A percentile compares a stretch with the other conserved stretches of the same genome.
Evolutionary conservation across 192 early-diverging fungal genomes (phyloP).

Genomic region (Geranomyces variabilis): DNA sequence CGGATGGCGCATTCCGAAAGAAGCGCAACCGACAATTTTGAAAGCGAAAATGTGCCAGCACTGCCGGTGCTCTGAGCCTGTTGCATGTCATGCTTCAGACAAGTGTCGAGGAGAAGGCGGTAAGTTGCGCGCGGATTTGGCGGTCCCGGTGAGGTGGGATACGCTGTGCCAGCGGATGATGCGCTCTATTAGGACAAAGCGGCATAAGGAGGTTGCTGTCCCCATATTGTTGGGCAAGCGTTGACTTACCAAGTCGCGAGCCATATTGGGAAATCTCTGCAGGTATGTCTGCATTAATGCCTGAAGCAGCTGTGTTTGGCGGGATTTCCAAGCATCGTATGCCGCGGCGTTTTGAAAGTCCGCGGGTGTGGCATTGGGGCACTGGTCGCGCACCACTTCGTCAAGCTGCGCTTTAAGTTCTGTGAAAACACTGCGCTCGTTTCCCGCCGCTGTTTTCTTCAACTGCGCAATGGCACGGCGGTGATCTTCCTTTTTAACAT

Average conservation of each 20-base stretch:
- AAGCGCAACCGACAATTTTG: conserved; percentile 57
- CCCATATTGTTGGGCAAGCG: too few species aligned
- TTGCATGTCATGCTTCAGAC: conserved; percentile 62
- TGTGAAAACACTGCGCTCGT: conserved; percentile 28
- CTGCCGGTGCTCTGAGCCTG: conserved; percentile 21
- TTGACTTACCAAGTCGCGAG: background rate
- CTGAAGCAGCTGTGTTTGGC: conserved; percentile 56
- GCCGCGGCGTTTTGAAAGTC: conserved; percentile 54
- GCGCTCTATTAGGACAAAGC: too few species aligned
- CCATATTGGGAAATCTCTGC: conserved; percentile 39
- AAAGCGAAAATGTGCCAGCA: conserved; percentile 42
- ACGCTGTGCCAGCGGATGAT: background rate
- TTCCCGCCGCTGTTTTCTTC: conserved; percentile 15
- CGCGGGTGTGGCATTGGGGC: conserved; percentile 24
- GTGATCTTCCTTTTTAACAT: conserved; percentile 37
- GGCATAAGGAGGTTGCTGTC: too few species aligned
- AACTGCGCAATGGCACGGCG: conserved; percentile 3
- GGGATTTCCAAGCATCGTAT: conserved; percentile 58
- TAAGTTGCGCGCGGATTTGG: conserved; percentile 64
- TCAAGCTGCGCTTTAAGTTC: conserved; percentile 35
- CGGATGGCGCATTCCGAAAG: conserved; percentile 70
- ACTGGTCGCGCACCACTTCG: conserved; percentile 20
- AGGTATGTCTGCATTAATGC: conserved; percentile 48
- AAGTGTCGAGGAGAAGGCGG: conserved; percentile 60
- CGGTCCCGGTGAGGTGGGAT: conserved; percentile 52